Evolutionary conservation across 345 rosid species (phyloP).

Genomic region (Atalantia buxifolia): DNA sequence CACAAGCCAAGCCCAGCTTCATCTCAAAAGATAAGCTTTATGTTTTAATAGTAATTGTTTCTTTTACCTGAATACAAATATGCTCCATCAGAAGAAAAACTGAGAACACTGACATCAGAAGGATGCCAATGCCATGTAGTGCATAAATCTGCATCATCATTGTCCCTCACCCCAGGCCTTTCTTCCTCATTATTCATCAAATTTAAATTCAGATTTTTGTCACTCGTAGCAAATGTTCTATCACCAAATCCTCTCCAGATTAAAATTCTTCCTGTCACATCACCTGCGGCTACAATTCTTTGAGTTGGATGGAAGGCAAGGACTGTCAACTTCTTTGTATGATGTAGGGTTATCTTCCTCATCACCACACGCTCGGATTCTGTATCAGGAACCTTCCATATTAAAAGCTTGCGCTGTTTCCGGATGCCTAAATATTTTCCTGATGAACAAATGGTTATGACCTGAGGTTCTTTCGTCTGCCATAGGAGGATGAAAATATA

Average conservation of each 20-base stretch:
- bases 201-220: conserved; percentile 22
- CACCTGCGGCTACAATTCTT: conserved; percentile 83
- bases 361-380: conserved; percentile 40
- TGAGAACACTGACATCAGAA: conserved; percentile 58
- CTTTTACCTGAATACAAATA: conserved; percentile 75
- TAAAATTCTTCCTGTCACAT: conserved; percentile 86
- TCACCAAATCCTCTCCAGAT: conserved; percentile 87
- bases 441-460: conserved; percentile 54
- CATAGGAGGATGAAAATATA: background rate
- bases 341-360: conserved; percentile 71
- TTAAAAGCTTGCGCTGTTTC: conserved; percentile 49
- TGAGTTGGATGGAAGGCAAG: conserved; percentile 85
- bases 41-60: background rate
- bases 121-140: conserved; percentile 96
- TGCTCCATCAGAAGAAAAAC: conserved; percentile 92
- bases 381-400: conserved; percentile 68
- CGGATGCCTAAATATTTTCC: conserved; percentile 65
- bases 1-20: background rate
- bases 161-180: conserved; percentile 82
- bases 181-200: conserved; percentile 45
- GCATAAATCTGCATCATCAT: conserved; percentile 95
- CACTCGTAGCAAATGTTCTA: conserved; percentile 36
- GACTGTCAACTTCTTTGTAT: conserved; percentile 62
- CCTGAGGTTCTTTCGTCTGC: conserved; percentile 63
- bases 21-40: background rate